Conservation (phyloP, 2,329 filamentous ascomycete species). For the Xylaria sp. region DNA sequence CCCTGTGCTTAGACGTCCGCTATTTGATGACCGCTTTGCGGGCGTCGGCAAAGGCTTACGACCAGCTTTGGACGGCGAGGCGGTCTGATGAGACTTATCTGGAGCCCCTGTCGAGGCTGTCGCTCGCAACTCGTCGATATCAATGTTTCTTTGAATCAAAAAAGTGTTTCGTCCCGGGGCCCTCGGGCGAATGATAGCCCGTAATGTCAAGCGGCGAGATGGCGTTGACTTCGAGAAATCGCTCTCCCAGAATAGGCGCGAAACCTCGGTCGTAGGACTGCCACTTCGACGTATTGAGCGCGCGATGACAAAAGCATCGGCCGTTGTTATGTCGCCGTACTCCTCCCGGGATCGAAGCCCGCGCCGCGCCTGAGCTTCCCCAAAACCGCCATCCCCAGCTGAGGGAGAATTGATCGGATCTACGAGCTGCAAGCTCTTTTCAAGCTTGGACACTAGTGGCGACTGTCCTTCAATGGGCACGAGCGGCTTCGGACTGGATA, state of each 20-base stretch:
- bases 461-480: constrained; percentile 50
- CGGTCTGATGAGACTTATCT: background rate
- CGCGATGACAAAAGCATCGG: constrained; percentile 60
- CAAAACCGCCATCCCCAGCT: background rate
- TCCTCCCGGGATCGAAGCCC: constrained; percentile 42
- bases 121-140: constrained; percentile 60
- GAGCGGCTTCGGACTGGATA: constrained; percentile 40
- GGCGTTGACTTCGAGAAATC: background rate
- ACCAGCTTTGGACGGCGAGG: constrained; percentile 15
- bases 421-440: constrained; percentile 43
- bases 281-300: constrained; percentile 54
- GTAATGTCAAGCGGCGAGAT: constrained; percentile 52
- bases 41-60: constrained; percentile 33
- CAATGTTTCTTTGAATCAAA: constrained; percentile 62
- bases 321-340: constrained; percentile 55
- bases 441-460: constrained; percentile 44
- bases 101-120: constrained; percentile 53
- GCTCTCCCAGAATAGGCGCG: constrained; percentile 10
- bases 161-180: constrained; percentile 57
- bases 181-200: constrained; percentile 58
- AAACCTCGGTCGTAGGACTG: constrained; percentile 32
- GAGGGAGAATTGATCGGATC: constrained; percentile 11
- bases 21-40: constrained; percentile 44
- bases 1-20: constrained; percentile 40
- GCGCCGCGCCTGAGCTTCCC: constrained; percentile 47